Base-by-base conservation (phyloP, 106 monocot species). In the Ottelia alismoides region DNA sequence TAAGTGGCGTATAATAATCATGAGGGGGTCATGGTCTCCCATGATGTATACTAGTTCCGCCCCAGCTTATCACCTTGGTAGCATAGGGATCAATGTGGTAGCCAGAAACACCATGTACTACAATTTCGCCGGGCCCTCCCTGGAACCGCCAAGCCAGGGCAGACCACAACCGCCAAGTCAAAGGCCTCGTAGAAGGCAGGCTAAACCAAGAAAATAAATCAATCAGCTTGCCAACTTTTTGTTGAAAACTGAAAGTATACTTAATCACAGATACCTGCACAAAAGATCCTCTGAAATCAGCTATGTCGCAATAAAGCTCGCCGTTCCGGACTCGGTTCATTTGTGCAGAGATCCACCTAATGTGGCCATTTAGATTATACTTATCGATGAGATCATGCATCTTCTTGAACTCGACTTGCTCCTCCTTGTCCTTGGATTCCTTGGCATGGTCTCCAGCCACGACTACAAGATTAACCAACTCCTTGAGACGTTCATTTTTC, bases 181-280 rank as follows among this genome's bases (percentile, higher is more conserved):
- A 71, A 71, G 5, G 70, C 70, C 32, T 71, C 70, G 17, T 71
- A 71, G 27, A 63, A 71, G 26, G 70, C 70, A 48, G 70, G 70
- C 70, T 71, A 21, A 60, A 29, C 1, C 27, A 52, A 52, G n/a
- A n/a, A n/a, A 12, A 12, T 5, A 35, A 35, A 35, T 35, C 35
- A 12, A 12, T 35, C 12, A 35, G 35, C 9, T n/a, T n/a, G n/a
- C n/a, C n/a, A n/a, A n/a, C n/a, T n/a, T n/a, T n/a, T n/a, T n/a
- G n/a, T n/a, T n/a, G n/a, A n/a, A n/a, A n/a, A n/a, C n/a, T n/a
- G n/a, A n/a, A n/a, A n/a, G n/a, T n/a, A 43, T 7, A 43, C 40
- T 43, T 14, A 43, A 49, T 49, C 14, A 7, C 40, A 49, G 3
- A 17, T 55, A 55, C 55, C 55, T 55, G 55, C 9, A 55, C 30